These are phyloP conservation scores for Tuber magnatum DNA, from an alignment of 495 filamentous ascomycete genomes.

Conservation along the genomic window DNA sequence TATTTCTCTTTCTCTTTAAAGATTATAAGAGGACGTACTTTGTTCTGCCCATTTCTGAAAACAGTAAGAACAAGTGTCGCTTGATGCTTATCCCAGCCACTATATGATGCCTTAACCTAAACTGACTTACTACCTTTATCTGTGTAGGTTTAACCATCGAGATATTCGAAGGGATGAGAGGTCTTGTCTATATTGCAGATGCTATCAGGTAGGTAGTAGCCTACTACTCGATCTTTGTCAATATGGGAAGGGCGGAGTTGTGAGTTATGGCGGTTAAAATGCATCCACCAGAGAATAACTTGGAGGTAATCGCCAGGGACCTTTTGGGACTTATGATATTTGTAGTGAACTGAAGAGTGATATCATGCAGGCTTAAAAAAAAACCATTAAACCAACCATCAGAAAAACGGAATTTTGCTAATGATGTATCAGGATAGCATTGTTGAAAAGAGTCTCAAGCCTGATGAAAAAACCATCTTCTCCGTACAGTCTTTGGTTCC, in stretches of 20 bases:
- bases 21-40: slow-evolving; percentile 10
- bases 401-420: slow-evolving; percentile 7
- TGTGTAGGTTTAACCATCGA: slow-evolving; percentile 16
- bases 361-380: slow-evolving; percentile 6
- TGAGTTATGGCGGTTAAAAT: slow-evolving; percentile 3
- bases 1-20: slow-evolving; percentile 10
- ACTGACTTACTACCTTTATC: slow-evolving; percentile 18
- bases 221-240: background rate
- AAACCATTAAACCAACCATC: slow-evolving; percentile 12
- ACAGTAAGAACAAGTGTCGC: slow-evolving; percentile 9
- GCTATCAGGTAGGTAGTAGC: slow-evolving; percentile 1
- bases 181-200: too few relatives aligned
- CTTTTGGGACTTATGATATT: background rate
- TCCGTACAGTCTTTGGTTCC: background rate
- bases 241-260: background rate
- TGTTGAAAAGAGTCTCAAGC: background rate
- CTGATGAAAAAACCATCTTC: background rate
- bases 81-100: slow-evolving; percentile 18
- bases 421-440: background rate
- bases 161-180: slow-evolving; percentile 2
- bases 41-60: background rate
- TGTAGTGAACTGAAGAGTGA: slow-evolving; percentile 1
- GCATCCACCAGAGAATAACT: background rate
- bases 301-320: background rate
- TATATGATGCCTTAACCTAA: slow-evolving; percentile 5